Evolutionary conservation across 2,329 filamentous ascomycete genomes (phyloP).

Genomic region (Colletotrichum costaricense): DNA sequence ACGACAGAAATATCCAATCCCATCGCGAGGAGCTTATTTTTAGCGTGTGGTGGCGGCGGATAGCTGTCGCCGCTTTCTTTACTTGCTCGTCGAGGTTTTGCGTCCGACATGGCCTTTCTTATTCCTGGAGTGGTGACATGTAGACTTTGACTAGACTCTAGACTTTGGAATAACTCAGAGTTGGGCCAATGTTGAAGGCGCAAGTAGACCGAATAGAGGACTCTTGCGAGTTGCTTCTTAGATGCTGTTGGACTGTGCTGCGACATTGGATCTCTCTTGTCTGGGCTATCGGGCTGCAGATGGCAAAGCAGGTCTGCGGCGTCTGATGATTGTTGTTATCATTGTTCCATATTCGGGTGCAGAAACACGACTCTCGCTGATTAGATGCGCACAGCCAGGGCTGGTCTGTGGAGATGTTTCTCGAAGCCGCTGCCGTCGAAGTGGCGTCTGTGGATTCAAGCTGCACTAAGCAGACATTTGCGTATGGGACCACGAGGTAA

Average conservation of each 20-base stretch:
- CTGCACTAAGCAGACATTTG: background rate
- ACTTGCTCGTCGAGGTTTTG: background rate
- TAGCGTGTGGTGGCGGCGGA: slow-evolving; percentile 28
- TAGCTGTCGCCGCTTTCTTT: slow-evolving; percentile 25
- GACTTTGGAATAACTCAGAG: background rate
- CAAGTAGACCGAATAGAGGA: background rate
- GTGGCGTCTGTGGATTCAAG: background rate
- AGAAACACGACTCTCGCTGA: slow-evolving; percentile 17
- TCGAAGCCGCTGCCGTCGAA: slow-evolving; percentile 10
- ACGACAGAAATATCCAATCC: slow-evolving; percentile 11
- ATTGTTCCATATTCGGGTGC: background rate
- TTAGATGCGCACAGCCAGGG: slow-evolving; percentile 19
- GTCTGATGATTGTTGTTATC: background rate
- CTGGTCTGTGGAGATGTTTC: slow-evolving; percentile 12
- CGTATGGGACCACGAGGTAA: background rate
- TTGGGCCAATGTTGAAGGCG: background rate
- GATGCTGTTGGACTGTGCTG: background rate
- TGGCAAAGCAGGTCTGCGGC: background rate
- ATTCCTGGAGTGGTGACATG: slow-evolving; percentile 15
- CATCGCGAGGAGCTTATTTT: slow-evolving; percentile 24
- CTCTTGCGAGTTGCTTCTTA: background rate
- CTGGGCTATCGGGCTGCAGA: background rate
- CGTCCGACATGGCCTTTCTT: slow-evolving; percentile 3
- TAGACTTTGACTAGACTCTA: background rate
- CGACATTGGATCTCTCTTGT: background rate